Evolutionary conservation across 371 early-diverging fungal genomes (phyloP), one percentile per base, ranked within the genome.

Genomic region (Haplosporangium sp.): DNA sequence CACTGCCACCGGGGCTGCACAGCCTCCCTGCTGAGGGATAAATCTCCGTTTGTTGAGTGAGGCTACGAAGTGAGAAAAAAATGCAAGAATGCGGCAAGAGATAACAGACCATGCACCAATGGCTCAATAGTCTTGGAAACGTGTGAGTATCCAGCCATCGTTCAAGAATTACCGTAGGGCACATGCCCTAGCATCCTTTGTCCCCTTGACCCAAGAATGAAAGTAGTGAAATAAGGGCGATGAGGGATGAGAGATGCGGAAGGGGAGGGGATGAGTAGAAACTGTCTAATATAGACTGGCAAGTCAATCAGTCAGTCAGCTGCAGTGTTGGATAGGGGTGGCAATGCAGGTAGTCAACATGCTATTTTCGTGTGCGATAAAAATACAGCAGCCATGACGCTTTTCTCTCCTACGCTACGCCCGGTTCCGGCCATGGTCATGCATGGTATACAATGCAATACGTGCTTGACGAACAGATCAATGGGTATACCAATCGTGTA

Each of bases 261-360:
- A 41, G 8, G 41, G 43, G 45, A 55, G 13, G 50, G 13, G 38
- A 20, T 50, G 50, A 29, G 10, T 21, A 23, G 38, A 37, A 14
- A 5, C 36, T 12, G 40, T 23, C 14, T 37, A 36, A 38, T 18
- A n/a, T 18, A n/a, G 12, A 23, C 29, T 29, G 29, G 36, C 23
- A 42, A 29, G 36, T 50, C 21, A 40, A 53, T n/a, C 47, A 23
- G 57, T 42, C 47, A 55, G 53, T 69, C 69, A 69, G 69, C 62
- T 62, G 69, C 52, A 62, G 40, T 46, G 23, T 52, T 45, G 55
- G 64, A 71, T 64, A 71, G 71, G 71, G 71, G 71, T 59, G 71
- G 71, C 71, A 64, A 71, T 64, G 71, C 70, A 40, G 18, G 18
- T 29, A 18, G 38, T 10, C 16, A 52, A 2, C 21, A 10, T 23